A percentile compares a stretch with the other conserved stretches of the same genome.
phyloP scores from a whole-genome alignment of 2,329 filamentous ascomycete genomes.

The Pseudogymnoascus sp. region DNA sequence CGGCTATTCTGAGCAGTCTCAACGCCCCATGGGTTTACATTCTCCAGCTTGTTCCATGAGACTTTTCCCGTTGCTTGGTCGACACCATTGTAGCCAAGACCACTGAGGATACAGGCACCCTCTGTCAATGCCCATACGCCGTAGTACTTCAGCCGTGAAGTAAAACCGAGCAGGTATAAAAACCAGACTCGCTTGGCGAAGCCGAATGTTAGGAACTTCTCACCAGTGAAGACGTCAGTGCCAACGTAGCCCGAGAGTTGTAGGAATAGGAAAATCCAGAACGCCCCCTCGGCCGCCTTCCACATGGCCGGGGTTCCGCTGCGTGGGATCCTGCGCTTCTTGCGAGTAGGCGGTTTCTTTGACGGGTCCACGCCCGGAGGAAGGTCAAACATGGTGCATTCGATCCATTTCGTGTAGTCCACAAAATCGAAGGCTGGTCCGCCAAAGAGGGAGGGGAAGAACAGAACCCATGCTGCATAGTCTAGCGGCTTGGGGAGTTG shows the following conservation, averaged over 20 bases:
- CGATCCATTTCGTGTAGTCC: constrained; percentile 87
- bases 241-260: constrained; percentile 62
- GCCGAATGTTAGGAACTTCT: constrained; percentile 57
- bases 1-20: constrained; percentile 91
- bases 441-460: constrained; percentile 84
- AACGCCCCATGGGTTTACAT: constrained; percentile 78
- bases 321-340: constrained; percentile 85
- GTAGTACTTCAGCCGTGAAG: constrained; percentile 86
- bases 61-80: constrained; percentile 78
- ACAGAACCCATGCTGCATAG: constrained; percentile 84
- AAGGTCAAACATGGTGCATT: constrained; percentile 88
- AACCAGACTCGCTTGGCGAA: constrained; percentile 68
- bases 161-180: constrained; percentile 76
- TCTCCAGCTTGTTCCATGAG: constrained; percentile 82
- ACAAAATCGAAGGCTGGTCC: constrained; percentile 92
- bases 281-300: constrained; percentile 65
- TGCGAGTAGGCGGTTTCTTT: constrained; percentile 77
- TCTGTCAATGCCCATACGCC: constrained; percentile 92
- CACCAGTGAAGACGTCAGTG: constrained; percentile 53
- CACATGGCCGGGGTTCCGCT: constrained; percentile 76
- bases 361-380: constrained; percentile 73
- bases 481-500: constrained; percentile 70
- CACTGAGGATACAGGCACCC: constrained; percentile 86
- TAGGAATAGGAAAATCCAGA: constrained; percentile 75
- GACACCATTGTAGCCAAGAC: constrained; percentile 88